Evolutionary conservation across 1,139 yeast genomes (phyloP).

Genomic region (Saccharomyces hybrid): DNA sequence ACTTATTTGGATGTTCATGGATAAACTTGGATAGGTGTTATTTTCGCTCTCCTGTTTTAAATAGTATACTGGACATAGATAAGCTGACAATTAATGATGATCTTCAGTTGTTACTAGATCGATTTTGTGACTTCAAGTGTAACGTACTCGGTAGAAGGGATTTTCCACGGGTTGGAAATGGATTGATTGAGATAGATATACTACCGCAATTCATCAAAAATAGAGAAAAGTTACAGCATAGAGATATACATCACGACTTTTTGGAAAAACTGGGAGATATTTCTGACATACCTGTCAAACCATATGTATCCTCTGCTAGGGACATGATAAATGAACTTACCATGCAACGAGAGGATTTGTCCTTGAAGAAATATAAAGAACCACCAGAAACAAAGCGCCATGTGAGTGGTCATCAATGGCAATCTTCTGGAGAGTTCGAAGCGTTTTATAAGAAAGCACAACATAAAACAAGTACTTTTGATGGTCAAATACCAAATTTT

Average conservation of each 20-base stretch:
- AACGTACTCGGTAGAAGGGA: constrained; percentile 17
- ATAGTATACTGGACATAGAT: constrained; percentile 24
- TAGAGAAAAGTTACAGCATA: constrained; percentile 38
- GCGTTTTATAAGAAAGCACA: constrained; percentile 32
- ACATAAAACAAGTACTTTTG: constrained; percentile 10
- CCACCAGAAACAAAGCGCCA: constrained; percentile 15
- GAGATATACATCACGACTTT: constrained; percentile 47
- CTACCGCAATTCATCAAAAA: constrained; percentile 53
- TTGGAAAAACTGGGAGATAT: constrained; percentile 30
- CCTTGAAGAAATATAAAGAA: constrained; percentile 30
- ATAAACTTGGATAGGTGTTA: constrained; percentile 36
- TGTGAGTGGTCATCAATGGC: constrained; percentile 33
- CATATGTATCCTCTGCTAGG: constrained; percentile 49
- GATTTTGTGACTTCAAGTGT: constrained; percentile 10
- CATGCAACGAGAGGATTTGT: constrained; percentile 43
- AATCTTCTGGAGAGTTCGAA: constrained; percentile 34
- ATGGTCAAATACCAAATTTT: constrained; percentile 10
- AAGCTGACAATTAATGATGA: constrained; percentile 24
- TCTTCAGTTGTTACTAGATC: constrained; percentile 23
- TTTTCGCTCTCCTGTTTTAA: constrained; percentile 34
- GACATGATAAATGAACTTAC: constrained; percentile 56
- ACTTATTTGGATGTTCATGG: constrained; percentile 82
- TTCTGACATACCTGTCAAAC: constrained; percentile 5
- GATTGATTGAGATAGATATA: constrained; percentile 64
- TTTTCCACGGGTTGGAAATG: constrained; percentile 50